Evolutionary conservation across 2,329 filamentous ascomycete genomes (phyloP), one percentile per base, ranked within the genome.

Genomic region (Aspergillus spinulosporus): DNA sequence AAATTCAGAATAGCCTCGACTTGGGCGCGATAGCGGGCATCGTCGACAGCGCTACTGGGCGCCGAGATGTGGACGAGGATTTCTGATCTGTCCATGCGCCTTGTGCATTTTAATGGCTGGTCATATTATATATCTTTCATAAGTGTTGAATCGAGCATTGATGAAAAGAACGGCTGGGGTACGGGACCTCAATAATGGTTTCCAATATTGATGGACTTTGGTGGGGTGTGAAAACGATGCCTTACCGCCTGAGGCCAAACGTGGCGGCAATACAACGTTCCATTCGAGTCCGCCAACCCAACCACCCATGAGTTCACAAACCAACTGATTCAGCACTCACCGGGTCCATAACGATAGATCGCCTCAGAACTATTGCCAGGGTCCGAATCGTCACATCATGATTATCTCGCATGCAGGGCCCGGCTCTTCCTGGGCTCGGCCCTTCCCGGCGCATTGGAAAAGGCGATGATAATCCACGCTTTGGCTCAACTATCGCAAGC

Each of bases 61-160:
- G 75, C 75, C 49, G 72, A 67, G 59, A 78, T 66, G 63, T 77
- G 75, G 48, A 76, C 72, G 52, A 77, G 72, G 54, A 77, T 70
- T 64, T 76, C 72, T 55, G 65, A 56, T 28, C 60, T 52, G 55
- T 60, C 60, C 63, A 69, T 70, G 53, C 37, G 50, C 50, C 21
- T 21, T 21, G 34, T 40, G 29, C 50, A 52, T 52, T 31, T 46
- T 52, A 52, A 28, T 46, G 32, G 42, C 6, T 37, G 43, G 40
- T 47, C 42, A 52, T 47, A 31, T 5, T 39, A 46, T 37, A 52
- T 44, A 51, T 21, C 21, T 21, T 21, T 21, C 21, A 21, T 21
- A 21, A 21, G 21, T 21, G 21, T 21, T 21, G 21, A 21, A 21
- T 21, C 21, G 21, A 21, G 21, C 21, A 21, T 21, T 21, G 21